Evolutionary conservation across 2,329 filamentous ascomycete genomes (phyloP).

Genomic region (Byssothecium circinans): DNA sequence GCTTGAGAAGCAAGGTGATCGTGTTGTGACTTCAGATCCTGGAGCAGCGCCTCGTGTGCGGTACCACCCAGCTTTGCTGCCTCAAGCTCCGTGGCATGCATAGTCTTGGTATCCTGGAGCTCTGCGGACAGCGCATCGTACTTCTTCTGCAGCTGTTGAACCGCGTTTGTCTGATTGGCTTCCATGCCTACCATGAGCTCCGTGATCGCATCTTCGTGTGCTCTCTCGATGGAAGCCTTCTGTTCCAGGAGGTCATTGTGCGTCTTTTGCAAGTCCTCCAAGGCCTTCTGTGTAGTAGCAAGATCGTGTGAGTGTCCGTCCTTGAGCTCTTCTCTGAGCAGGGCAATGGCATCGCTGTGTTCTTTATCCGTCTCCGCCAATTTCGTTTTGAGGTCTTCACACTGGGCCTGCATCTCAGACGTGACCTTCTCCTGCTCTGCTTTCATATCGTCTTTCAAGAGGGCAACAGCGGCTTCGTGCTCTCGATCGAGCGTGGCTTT

Average conservation of each 20-base stretch:
- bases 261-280: slow-evolving; percentile 30
- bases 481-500: slow-evolving; percentile 30
- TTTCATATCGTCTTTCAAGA: slow-evolving; percentile 30
- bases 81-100: slow-evolving; percentile 26
- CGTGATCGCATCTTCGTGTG: slow-evolving; percentile 40
- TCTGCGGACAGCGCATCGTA: slow-evolving; percentile 29
- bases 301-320: slow-evolving; percentile 33
- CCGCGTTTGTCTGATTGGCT: slow-evolving; percentile 33
- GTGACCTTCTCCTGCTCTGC: slow-evolving; percentile 29
- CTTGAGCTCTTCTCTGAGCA: slow-evolving; percentile 32
- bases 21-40: slow-evolving; percentile 21
- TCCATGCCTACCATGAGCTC: slow-evolving; percentile 41
- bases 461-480: slow-evolving; percentile 29
- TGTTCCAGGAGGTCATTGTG: slow-evolving; percentile 33
- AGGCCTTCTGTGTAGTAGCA: slow-evolving; percentile 23
- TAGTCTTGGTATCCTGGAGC: slow-evolving; percentile 19
- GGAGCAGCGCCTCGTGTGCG: slow-evolving; percentile 18
- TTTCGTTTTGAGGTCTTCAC: slow-evolving; percentile 24
- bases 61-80: slow-evolving; percentile 17
- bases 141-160: slow-evolving; percentile 38
- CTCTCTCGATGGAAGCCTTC: slow-evolving; percentile 30
- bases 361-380: slow-evolving; percentile 31
- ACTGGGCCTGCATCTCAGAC: slow-evolving; percentile 28
- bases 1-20: slow-evolving; percentile 17
- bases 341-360: slow-evolving; percentile 34